Evolutionary conservation across 176 grass and related monocot species (phyloP).

Genomic region (Otatea glauca): DNA sequence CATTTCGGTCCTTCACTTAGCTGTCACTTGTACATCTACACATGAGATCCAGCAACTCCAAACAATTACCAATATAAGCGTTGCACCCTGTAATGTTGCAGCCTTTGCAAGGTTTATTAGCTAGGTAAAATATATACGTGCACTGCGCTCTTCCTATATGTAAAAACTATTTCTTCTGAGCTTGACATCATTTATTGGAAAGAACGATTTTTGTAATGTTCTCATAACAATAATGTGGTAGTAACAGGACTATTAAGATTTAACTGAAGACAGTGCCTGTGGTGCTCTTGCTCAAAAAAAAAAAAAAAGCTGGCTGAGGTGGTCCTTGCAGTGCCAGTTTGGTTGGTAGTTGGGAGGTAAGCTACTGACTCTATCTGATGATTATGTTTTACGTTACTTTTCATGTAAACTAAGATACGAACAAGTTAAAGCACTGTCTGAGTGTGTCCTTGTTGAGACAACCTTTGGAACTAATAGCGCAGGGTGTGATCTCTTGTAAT

Average conservation of each 20-base stretch:
- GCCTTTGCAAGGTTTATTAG: not conserved
- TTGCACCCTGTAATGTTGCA: not conserved
- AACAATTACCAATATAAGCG: not conserved
- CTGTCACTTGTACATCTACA: not conserved
- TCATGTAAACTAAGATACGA: slow-evolving; percentile 23
- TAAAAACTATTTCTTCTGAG: not conserved
- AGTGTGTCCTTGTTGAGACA: slow-evolving; percentile 17
- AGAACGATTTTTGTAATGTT: not conserved
- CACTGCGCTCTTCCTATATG: slow-evolving; percentile 20
- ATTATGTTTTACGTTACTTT: slow-evolving; percentile 29
- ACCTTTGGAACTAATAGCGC: not conserved
- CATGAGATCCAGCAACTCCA: not conserved
- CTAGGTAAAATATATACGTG: not conserved
- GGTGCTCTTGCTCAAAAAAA: not conserved
- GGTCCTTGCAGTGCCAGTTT: slow-evolving; percentile 38
- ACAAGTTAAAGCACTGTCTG: slow-evolving; percentile 14
- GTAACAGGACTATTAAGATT: not conserved
- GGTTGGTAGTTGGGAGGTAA: slow-evolving; percentile 50
- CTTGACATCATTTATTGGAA: slow-evolving; percentile 4
- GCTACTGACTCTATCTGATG: slow-evolving; percentile 18
- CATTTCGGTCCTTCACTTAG: no score
- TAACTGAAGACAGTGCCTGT: not conserved
- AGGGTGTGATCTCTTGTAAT: slow-evolving; percentile 7
- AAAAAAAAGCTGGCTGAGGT: slow-evolving; percentile 30
- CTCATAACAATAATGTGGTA: not conserved